Evolutionary conservation across 225 moss, liverwort and hornwort species (phyloP).

Genomic region (Lunularia cruciata): DNA sequence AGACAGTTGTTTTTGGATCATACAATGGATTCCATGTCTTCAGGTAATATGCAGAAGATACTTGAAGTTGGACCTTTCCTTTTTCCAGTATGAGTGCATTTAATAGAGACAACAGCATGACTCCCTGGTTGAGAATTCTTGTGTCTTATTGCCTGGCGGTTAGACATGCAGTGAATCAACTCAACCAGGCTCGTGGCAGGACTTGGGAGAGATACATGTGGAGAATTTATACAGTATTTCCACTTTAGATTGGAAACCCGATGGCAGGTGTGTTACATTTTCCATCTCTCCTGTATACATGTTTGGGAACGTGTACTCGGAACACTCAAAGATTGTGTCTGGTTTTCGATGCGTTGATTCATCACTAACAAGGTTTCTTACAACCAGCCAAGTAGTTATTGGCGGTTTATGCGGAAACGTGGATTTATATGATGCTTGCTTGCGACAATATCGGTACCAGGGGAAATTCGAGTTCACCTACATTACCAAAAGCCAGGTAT

Average conservation of each 20-base stretch:
- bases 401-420: conserved; percentile 90
- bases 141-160: too few relatives aligned
- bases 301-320: too few relatives aligned
- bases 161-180: conserved; percentile 61
- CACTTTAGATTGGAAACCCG: conserved; percentile 82
- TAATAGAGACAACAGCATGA: too few relatives aligned
- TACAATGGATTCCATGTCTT: conserved; percentile 79
- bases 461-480: conserved; percentile 88
- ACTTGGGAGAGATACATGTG: conserved; percentile 63
- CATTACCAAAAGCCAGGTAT: conserved; percentile 84
- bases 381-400: conserved; percentile 67
- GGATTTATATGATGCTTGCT: conserved; percentile 73
- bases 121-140: background rate
- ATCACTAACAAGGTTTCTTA: too few relatives aligned
- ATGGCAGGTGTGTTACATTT: conserved; percentile 61
- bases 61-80: too few relatives aligned
- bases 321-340: too few relatives aligned
- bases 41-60: conserved; percentile 70
- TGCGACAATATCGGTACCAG: conserved; percentile 70
- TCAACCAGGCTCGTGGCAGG: conserved; percentile 74
- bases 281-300: too few relatives aligned
- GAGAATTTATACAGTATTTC: conserved; percentile 71
- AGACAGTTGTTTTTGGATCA: conserved; percentile 75
- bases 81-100: too few relatives aligned
- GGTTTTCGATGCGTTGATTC: too few relatives aligned